Percentiles rank a stretch among this genome's conserved stretches.
phyloP scores from a whole-genome alignment of 257 asterid genomes.

The Salvia miltiorrhiza region DNA sequence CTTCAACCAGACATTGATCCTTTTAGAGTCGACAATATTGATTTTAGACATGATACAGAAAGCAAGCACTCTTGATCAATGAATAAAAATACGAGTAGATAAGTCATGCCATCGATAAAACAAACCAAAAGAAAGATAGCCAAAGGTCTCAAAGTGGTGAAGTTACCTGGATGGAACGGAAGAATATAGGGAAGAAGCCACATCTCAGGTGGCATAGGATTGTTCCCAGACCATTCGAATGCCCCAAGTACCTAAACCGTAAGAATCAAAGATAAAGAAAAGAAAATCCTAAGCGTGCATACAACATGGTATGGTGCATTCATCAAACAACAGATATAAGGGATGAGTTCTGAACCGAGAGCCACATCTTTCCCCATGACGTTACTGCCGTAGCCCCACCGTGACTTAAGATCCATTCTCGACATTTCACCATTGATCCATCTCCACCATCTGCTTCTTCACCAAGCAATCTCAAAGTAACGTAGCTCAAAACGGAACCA shows the following conservation, averaged over 20 bases:
- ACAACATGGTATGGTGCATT: not conserved
- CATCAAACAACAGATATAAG: conserved; percentile 4
- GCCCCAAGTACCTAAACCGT: conserved; percentile 80
- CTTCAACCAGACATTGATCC: too few relatives aligned
- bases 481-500: conserved; percentile 85
- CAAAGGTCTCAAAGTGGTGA: not conserved
- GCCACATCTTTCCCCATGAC: conserved; percentile 99
- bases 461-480: conserved; percentile 92
- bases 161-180: conserved; percentile 94
- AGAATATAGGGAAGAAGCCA: conserved; percentile 86
- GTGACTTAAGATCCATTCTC: conserved; percentile 84
- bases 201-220: conserved; percentile 97
- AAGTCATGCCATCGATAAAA: conserved; percentile 10
- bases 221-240: conserved; percentile 97
- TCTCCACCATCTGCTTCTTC: conserved; percentile 90
- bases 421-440: conserved; percentile 93
- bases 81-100: not conserved
- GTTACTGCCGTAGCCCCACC: conserved; percentile 91
- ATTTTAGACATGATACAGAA: not conserved
- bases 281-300: not conserved
- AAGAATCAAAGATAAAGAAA: not conserved
- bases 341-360: conserved; percentile 59
- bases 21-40: too few relatives aligned
- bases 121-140: not conserved
- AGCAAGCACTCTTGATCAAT: conserved; percentile 6